Percentiles rank a stretch among this genome's conserved stretches.
Conservation (phyloP, 2,329 filamentous ascomycete species). For the Sclerotinia trifoliorum region DNA sequence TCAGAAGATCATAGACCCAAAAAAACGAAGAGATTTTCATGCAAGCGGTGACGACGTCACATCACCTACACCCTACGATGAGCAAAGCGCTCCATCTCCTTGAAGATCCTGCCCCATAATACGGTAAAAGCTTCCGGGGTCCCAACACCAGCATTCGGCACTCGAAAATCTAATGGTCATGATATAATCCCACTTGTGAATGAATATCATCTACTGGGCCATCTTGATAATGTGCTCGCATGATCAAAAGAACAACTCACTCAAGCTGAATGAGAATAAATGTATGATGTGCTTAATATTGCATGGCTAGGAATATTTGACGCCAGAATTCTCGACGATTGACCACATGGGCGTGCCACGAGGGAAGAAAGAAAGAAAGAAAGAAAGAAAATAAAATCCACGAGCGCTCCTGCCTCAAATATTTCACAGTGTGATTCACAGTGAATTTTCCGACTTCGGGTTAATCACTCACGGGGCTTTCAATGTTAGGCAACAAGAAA, state of each 20-base stretch:
- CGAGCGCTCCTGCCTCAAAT: not conserved
- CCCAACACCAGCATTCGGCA: not conserved
- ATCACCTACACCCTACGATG: not conserved
- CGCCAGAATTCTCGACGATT: too few relatives aligned
- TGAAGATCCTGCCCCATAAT: slow-evolving; percentile 9
- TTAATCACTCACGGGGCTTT: not conserved
- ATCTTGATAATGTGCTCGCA: not conserved
- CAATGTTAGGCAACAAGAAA: not conserved
- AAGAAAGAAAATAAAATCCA: not conserved
- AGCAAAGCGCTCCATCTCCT: not conserved
- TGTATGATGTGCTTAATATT: too few relatives aligned
- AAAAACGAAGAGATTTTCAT: not conserved
- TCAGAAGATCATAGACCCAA: not conserved
- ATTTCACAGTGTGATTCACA: not conserved
- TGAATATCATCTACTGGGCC: not conserved
- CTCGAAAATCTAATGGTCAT: not conserved
- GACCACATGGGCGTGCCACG: too few relatives aligned
- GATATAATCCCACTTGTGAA: not conserved
- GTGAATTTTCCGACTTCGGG: slow-evolving; percentile 7
- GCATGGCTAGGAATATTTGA: too few relatives aligned
- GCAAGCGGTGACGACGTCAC: not conserved
- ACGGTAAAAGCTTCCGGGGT: slow-evolving; percentile 2
- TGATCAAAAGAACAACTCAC: not conserved
- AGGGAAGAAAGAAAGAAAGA: too few relatives aligned
- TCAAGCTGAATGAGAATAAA: too few relatives aligned